A percentile compares a stretch with the other conserved stretches of the same genome.
phyloP scores from a whole-genome alignment of 169 alveolate genomes.

The Plasmodium malariae region DNA sequence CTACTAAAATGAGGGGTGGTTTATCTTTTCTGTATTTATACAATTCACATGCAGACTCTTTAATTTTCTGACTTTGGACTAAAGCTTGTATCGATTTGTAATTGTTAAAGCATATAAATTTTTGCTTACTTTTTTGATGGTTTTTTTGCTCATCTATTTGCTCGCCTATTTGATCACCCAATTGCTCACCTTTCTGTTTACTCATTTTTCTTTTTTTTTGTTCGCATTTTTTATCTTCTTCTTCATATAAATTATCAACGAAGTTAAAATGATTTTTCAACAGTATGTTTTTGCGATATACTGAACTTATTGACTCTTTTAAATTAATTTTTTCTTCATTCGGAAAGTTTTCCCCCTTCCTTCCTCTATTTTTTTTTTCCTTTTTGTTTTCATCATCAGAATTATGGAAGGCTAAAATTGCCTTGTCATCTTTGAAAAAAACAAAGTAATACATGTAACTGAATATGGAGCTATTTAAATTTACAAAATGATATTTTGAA shows the following conservation, averaged over 20 bases:
- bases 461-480: slow-evolving; percentile 61
- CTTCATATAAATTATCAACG: slow-evolving; percentile 45
- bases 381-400: background rate
- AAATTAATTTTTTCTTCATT: background rate
- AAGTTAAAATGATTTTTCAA: slow-evolving; percentile 31
- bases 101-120: slow-evolving; percentile 1
- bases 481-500: slow-evolving; percentile 65
- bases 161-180: background rate
- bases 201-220: slow-evolving; percentile 24
- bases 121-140: background rate
- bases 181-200: background rate
- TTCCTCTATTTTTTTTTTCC: background rate
- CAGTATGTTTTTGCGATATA: background rate
- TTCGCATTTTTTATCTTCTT: slow-evolving; percentile 18
- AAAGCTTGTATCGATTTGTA: slow-evolving; percentile 36
- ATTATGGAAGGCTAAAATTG: background rate
- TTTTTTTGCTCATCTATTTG: background rate
- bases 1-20: background rate
- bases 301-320: background rate
- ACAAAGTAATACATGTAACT: slow-evolving; percentile 68
- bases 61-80: slow-evolving; percentile 21
- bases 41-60: slow-evolving; percentile 27
- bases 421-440: slow-evolving; percentile 32
- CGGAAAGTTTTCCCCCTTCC: background rate
- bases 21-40: slow-evolving; percentile 25